These are phyloP conservation scores for Lyophyllum shimeji DNA, from an alignment of 768 basidiomycete species.

Conservation along the genomic window DNA sequence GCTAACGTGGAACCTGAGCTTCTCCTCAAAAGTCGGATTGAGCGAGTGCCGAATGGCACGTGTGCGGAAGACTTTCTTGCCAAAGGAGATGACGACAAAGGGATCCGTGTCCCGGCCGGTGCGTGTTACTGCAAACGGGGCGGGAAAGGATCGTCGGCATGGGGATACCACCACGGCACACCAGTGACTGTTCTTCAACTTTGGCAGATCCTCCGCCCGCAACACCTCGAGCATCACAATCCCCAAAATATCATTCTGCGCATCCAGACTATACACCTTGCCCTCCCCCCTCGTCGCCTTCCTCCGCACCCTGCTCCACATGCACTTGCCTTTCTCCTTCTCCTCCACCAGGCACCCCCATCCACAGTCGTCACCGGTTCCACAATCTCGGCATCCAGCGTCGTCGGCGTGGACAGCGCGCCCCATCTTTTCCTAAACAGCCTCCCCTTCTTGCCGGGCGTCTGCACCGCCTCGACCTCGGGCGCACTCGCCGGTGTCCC, in stretches of 20 bases:
- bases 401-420: no score
- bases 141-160: not conserved
- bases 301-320: no score
- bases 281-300: slow-evolving; percentile 19
- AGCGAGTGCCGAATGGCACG: slow-evolving; percentile 79
- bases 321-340: not conserved
- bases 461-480: not conserved
- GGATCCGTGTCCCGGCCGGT: slow-evolving; percentile 97
- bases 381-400: not conserved
- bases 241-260: slow-evolving; percentile 82
- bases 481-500: slow-evolving; percentile 1
- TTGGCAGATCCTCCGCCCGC: slow-evolving; percentile 80
- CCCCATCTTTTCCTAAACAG: not conserved
- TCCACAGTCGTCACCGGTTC: not conserved
- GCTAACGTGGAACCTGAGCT: slow-evolving; percentile 92
- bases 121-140: slow-evolving; percentile 63
- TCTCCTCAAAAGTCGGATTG: slow-evolving; percentile 93
- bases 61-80: slow-evolving; percentile 96
- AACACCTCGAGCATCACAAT: slow-evolving; percentile 95
- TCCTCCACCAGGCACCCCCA: not conserved
- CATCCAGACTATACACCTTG: slow-evolving; percentile 51
- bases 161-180: not conserved
- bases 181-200: slow-evolving; percentile 73
- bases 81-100: slow-evolving; percentile 93
- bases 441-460: not conserved